Percentiles rank a stretch among this genome's conserved stretches.
Evolutionary conservation across 306 rosid species (phyloP).

Genomic region (Castanea sativa): DNA sequence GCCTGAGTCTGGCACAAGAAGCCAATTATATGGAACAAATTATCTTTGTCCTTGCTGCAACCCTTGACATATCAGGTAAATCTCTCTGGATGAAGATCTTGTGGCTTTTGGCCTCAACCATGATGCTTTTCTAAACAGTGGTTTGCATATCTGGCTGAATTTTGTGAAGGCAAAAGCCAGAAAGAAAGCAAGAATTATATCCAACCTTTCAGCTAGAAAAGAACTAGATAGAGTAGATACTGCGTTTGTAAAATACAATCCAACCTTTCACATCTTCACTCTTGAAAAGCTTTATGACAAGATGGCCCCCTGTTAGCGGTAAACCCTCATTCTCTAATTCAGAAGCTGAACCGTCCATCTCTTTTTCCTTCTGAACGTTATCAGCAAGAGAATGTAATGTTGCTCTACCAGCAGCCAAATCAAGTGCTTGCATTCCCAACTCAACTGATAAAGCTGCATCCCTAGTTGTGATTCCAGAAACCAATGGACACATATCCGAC

Average conservation of each 20-base stretch:
- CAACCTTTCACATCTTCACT: slow-evolving; percentile 81
- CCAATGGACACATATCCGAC: slow-evolving; percentile 87
- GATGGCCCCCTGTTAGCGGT: slow-evolving; percentile 65
- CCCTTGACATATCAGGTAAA: slow-evolving; percentile 82
- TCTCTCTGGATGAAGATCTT: slow-evolving; percentile 85
- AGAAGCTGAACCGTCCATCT: slow-evolving; percentile 12
- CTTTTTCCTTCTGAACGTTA: slow-evolving; percentile 21
- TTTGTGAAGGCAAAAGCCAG: slow-evolving; percentile 42
- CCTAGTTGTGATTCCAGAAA: slow-evolving; percentile 80
- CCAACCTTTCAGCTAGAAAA: slow-evolving; percentile 6
- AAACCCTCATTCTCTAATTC: slow-evolving; percentile 43
- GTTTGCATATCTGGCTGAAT: slow-evolving; percentile 64
- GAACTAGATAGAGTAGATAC: neutral
- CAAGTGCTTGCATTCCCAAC: slow-evolving; percentile 78
- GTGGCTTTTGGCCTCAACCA: slow-evolving; percentile 98
- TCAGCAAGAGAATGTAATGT: slow-evolving; percentile 28
- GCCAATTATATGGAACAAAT: neutral
- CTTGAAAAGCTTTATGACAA: slow-evolving; percentile 81
- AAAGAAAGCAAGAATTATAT: neutral
- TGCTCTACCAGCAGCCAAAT: slow-evolving; percentile 67
- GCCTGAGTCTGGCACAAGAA: neutral
- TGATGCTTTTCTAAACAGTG: slow-evolving; percentile 68
- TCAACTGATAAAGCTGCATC: slow-evolving; percentile 82
- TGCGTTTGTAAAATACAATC: neutral
- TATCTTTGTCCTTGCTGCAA: slow-evolving; percentile 39